Percentiles rank a stretch among this genome's conserved stretches.
These are phyloP conservation scores for Clohesyomyces aquaticus DNA, from an alignment of 495 filamentous ascomycete genomes.

Conservation along the genomic window DNA sequence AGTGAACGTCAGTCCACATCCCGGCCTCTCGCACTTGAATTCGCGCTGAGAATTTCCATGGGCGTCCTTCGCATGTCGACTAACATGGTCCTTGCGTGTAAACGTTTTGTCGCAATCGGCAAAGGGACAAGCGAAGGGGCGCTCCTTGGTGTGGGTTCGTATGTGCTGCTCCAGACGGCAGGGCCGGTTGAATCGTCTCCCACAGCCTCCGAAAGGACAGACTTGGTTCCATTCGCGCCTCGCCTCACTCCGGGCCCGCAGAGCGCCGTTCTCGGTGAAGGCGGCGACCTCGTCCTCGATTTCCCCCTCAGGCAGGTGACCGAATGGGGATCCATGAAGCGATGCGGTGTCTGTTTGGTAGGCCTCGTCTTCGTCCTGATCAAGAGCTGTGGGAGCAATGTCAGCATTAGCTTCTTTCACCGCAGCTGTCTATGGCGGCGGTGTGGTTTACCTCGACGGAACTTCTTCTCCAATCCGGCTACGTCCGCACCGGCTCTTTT, in stretches of 20 bases:
- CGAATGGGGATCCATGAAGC: not conserved
- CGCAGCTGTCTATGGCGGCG: not conserved
- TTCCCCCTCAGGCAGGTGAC: not conserved
- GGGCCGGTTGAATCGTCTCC: constrained; percentile 84
- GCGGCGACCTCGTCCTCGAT: not conserved
- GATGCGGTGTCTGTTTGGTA: not conserved
- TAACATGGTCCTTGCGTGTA: constrained; percentile 76
- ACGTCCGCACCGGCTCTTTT: constrained; percentile 1
- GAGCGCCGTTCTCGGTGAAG: constrained; percentile 50
- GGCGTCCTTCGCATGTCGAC: constrained; percentile 77
- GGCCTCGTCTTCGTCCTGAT: not conserved
- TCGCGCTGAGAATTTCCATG: constrained; percentile 68
- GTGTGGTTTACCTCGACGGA: constrained; percentile 17
- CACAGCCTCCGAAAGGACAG: constrained; percentile 71
- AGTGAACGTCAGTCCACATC: constrained; percentile 79
- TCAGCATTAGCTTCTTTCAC: not conserved
- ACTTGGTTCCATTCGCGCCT: constrained; percentile 61
- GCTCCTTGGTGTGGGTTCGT: constrained; percentile 77
- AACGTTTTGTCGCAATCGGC: constrained; percentile 79
- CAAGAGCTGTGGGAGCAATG: not conserved
- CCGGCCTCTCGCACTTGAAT: constrained; percentile 68
- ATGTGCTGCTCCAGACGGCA: constrained; percentile 78
- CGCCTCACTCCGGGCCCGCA: constrained; percentile 23
- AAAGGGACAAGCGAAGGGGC: constrained; percentile 70
- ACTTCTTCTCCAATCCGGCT: constrained; percentile 2